These are phyloP conservation scores for Isabelozyma heimii DNA, from an alignment of 805 yeast genomes.

Conservation along the genomic window DNA sequence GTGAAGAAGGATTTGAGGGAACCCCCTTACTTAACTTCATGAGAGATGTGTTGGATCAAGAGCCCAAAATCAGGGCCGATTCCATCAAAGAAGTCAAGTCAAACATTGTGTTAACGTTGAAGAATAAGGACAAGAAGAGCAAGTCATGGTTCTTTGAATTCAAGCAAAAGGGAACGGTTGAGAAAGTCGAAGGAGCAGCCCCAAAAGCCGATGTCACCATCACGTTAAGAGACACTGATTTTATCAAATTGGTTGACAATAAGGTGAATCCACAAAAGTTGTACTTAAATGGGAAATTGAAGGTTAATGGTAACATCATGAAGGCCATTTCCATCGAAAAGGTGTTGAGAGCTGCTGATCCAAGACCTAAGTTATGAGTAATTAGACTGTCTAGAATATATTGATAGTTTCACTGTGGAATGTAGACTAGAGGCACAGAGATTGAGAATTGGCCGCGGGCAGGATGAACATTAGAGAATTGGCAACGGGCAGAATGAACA, in stretches of 20 bases:
- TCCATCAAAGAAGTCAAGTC: constrained; percentile 18
- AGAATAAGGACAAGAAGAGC: constrained; percentile 51
- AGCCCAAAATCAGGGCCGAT: constrained; percentile 13
- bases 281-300: constrained; percentile 73
- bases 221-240: constrained; percentile 56
- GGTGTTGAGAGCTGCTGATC: constrained; percentile 48
- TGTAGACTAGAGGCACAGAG: too few relatives aligned
- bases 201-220: constrained; percentile 56
- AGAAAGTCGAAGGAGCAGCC: constrained; percentile 39
- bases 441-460: too few relatives aligned
- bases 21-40: constrained; percentile 20
- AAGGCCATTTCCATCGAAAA: constrained; percentile 72
- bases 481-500: too few relatives aligned
- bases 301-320: constrained; percentile 82
- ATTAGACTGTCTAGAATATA: neutral
- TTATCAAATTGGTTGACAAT: constrained; percentile 62
- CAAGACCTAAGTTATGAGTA: constrained; percentile 32
- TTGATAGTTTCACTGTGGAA: too few relatives aligned
- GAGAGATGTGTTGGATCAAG: constrained; percentile 20
- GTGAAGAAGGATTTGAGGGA: constrained; percentile 23
- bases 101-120: constrained; percentile 44
- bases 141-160: constrained; percentile 64
- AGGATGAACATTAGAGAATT: too few relatives aligned
- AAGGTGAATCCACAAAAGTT: constrained; percentile 77
- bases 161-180: constrained; percentile 48